Conservation (phyloP, 2,329 filamentous ascomycete genomes). For the Orbilia quercus region DNA sequence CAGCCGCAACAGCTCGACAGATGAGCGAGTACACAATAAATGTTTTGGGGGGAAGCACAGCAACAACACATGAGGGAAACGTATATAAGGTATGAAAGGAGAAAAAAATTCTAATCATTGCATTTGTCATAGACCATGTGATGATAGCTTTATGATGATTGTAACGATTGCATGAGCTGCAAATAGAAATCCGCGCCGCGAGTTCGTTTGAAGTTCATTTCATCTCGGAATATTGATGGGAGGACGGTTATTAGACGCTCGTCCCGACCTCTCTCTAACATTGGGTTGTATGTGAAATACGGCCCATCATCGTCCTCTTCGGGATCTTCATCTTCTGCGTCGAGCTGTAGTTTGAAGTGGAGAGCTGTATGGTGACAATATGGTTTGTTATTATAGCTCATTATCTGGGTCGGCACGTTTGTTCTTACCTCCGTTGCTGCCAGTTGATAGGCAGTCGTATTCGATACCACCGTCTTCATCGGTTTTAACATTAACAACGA, state of each 20-base stretch:
- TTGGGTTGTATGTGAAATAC: constrained; percentile 53
- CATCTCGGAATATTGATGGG: constrained; percentile 48
- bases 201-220: constrained; percentile 55
- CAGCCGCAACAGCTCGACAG: no score
- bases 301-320: constrained; percentile 41
- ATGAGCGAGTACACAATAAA: no score
- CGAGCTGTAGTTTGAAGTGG: constrained; percentile 53
- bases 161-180: constrained; percentile 49
- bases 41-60: background rate
- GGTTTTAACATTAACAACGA: constrained; percentile 46
- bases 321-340: constrained; percentile 38
- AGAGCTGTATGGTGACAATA: constrained; percentile 12
- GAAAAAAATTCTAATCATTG: no score
- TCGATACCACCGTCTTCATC: constrained; percentile 54
- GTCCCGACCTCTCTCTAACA: constrained; percentile 47
- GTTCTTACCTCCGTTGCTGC: constrained; percentile 49
- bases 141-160: constrained; percentile 14
- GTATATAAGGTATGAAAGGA: no score
- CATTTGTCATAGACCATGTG: constrained; percentile 5
- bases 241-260: constrained; percentile 44
- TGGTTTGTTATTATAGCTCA: background rate
- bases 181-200: constrained; percentile 52
- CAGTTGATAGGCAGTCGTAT: constrained; percentile 53
- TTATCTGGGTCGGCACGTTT: background rate
- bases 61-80: constrained; percentile 23